Percentiles rank a stretch among this genome's conserved stretches.
These are phyloP conservation scores for Populus trichocarpa DNA, from an alignment of 441 rosid genomes.

Conservation along the genomic window DNA sequence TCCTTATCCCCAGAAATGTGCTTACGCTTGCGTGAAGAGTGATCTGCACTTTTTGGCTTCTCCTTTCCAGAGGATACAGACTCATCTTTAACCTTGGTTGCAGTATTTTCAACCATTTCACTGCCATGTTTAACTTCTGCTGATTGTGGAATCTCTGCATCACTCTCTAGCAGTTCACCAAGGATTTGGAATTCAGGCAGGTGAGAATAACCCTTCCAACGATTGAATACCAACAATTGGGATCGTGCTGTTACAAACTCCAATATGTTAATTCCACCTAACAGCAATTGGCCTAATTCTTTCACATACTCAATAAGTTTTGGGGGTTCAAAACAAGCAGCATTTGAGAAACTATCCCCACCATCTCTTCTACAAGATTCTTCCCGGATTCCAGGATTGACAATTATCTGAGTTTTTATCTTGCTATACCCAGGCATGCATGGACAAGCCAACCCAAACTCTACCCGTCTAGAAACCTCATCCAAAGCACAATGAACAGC, in stretches of 20 bases:
- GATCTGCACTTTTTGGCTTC: slow-evolving; percentile 30
- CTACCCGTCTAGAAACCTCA: slow-evolving; percentile 70
- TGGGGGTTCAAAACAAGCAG: slow-evolving; percentile 47
- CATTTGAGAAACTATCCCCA: slow-evolving; percentile 48
- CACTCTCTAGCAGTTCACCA: slow-evolving; percentile 40
- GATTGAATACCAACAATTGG: slow-evolving; percentile 55
- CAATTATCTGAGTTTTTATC: slow-evolving; percentile 48
- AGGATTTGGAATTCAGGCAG: slow-evolving; percentile 53
- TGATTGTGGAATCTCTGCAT: slow-evolving; percentile 34
- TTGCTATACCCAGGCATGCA: slow-evolving; percentile 48
- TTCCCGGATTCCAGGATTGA: slow-evolving; percentile 58
- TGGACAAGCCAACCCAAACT: slow-evolving; percentile 66
- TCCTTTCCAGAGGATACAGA: slow-evolving; percentile 24
- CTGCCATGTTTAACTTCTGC: slow-evolving; percentile 20
- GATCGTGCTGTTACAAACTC: slow-evolving; percentile 47
- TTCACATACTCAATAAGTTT: slow-evolving; percentile 45
- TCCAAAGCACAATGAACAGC: slow-evolving; percentile 75
- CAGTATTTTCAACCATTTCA: slow-evolving; percentile 23
- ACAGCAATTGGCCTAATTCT: slow-evolving; percentile 43
- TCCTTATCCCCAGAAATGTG: slow-evolving; percentile 25
- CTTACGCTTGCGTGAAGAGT: slow-evolving; percentile 32
- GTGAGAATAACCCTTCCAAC: slow-evolving; percentile 60
- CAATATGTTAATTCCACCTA: slow-evolving; percentile 39
- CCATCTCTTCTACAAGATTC: slow-evolving; percentile 40
- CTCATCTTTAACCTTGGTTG: slow-evolving; percentile 23